phyloP scores from a whole-genome alignment of 2,329 filamentous ascomycete species.

The Xylaria sp. region DNA sequence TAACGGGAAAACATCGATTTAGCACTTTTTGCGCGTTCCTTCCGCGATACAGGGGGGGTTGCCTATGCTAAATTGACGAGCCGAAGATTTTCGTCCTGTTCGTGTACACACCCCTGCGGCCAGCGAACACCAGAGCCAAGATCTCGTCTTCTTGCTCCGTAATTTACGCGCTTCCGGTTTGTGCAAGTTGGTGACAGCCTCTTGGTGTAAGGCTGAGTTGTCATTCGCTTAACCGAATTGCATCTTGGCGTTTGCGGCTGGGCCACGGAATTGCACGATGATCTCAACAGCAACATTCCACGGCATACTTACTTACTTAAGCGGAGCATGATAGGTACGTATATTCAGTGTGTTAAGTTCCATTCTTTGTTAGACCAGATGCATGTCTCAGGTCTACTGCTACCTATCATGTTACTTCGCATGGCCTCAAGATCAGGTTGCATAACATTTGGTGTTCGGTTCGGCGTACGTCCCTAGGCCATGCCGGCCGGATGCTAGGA shows the following conservation, averaged over 20 bases:
- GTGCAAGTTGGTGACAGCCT: conserved; percentile 15
- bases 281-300: not conserved
- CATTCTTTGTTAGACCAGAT: not conserved
- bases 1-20: not conserved
- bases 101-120: not conserved
- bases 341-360: not conserved
- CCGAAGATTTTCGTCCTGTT: not conserved
- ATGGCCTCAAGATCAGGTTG: not conserved
- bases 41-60: not conserved
- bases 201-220: conserved; percentile 22
- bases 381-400: conserved; percentile 16
- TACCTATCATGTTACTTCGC: conserved; percentile 8
- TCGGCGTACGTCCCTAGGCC: not conserved
- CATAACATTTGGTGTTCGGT: not conserved
- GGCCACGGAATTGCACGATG: not conserved
- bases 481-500: not conserved
- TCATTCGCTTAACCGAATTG: conserved; percentile 1
- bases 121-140: conserved; percentile 2
- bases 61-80: not conserved
- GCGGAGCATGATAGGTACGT: not conserved
- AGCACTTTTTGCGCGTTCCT: not conserved
- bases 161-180: not conserved
- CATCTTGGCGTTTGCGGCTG: conserved; percentile 9
- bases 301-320: too few species aligned
- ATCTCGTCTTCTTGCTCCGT: conserved; percentile 3